phyloP scores from a whole-genome alignment of 2,329 filamentous ascomycete genomes.

The Exophiala sp. region DNA sequence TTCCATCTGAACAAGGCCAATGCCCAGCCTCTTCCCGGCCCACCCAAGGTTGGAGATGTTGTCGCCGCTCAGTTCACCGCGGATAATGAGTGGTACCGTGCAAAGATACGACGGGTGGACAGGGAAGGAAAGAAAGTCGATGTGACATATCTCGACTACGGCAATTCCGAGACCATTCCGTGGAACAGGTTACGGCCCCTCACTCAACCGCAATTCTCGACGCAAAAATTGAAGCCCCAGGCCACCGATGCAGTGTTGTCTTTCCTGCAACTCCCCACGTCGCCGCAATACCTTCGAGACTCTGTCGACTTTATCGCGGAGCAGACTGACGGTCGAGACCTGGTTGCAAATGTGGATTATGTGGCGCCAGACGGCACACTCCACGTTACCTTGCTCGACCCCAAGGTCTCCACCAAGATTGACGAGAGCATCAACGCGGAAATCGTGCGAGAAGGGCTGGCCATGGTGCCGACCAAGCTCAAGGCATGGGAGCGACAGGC shows the following conservation, averaged over 20 bases:
- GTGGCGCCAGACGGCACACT: constrained; percentile 73
- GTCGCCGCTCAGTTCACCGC: constrained; percentile 86
- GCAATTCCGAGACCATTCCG: constrained; percentile 81
- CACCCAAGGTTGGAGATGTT: constrained; percentile 84
- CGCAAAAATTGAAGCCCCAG: constrained; percentile 77
- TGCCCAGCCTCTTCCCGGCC: constrained; percentile 62
- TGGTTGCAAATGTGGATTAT: constrained; percentile 88
- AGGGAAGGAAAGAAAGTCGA: constrained; percentile 82
- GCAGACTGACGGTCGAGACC: constrained; percentile 64
- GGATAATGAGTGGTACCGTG: constrained; percentile 92
- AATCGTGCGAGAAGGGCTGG: constrained; percentile 73
- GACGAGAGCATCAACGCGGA: constrained; percentile 86
- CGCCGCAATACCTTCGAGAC: constrained; percentile 75
- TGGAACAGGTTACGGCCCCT: constrained; percentile 82
- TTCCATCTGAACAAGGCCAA: constrained; percentile 86
- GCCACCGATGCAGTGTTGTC: constrained; percentile 81
- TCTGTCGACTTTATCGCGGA: constrained; percentile 69
- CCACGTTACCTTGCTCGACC: constrained; percentile 84
- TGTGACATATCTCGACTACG: constrained; percentile 92
- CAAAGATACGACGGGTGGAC: constrained; percentile 84
- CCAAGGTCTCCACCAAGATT: constrained; percentile 55
- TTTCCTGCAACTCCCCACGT: constrained; percentile 79
- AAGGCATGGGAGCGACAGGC: constrained; percentile 84
- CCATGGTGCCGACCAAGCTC: constrained; percentile 86
- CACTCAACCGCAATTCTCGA: constrained; percentile 68